Evolutionary conservation across 352 stramenopile genomes (phyloP), one percentile per base, ranked within the genome.

Genomic region (Phytophthora agathidicida): DNA sequence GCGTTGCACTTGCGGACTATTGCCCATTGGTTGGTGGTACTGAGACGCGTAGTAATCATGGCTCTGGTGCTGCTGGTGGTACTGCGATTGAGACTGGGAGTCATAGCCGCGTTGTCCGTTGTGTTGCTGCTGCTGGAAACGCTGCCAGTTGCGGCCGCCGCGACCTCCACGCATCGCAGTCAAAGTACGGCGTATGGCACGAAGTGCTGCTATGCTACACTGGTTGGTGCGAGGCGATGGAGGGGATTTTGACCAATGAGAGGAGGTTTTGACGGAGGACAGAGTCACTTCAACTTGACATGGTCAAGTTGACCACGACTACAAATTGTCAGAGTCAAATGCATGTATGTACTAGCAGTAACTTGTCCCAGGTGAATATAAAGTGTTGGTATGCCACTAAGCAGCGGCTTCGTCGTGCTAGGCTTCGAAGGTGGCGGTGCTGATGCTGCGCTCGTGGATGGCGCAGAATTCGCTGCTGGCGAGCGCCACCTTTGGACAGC

Each of bases 401-500:
- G n/a, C n/a, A n/a, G n/a, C n/a, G n/a, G n/a, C n/a, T n/a, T n/a
- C n/a, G n/a, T n/a, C n/a, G n/a, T n/a, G n/a, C n/a, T n/a, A n/a
- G n/a, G n/a, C 4, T 67, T 17, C 63, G 42, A 51, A 65, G 13
- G 24, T 48, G 26, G 6, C 48, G 39, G 31, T 16, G 42, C 31
- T 57, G 17, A 60, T 19, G 19, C 64, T 37, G 17, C 49, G 65
- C 31, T 73, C 35, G 49, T 86, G 75, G n/a, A 74, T 50, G 11
- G 72, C 69, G 60, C 76, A 86, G 49, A 81, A 83, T 31, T 86
- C 76, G 38, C 76, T 54, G 1, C 41, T 56, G 9, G 19, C 64
- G 1, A 66, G 41, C 4, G 60, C 73, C 19, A 65, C 54, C 28
- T 60, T 60, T 0, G 41, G 22, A 19, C 73, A 86, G 37, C 63